phyloP scores from a whole-genome alignment of 2,329 filamentous ascomycete genomes.

The Sphaerulina vaccinii region DNA sequence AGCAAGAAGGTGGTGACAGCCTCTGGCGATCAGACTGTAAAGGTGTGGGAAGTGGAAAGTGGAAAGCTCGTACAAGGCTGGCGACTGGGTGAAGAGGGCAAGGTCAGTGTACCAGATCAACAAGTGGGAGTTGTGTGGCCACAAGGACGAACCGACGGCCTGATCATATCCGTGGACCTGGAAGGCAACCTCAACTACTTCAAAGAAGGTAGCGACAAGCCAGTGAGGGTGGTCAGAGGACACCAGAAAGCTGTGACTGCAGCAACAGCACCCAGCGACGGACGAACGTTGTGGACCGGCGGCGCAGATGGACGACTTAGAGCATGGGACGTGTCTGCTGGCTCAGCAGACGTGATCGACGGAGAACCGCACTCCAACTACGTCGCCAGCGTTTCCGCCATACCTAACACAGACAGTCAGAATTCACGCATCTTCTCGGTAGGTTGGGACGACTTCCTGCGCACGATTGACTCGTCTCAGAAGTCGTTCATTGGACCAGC shows the following conservation, averaged over 20 bases:
- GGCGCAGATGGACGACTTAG: conserved; percentile 88
- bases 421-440: conserved; percentile 70
- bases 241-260: conserved; percentile 91
- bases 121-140: conserved; percentile 95
- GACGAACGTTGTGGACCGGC: conserved; percentile 75
- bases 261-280: conserved; percentile 57
- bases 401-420: conserved; percentile 38
- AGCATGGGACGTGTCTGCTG: conserved; percentile 74
- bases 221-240: conserved; percentile 72
- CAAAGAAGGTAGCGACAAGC: conserved; percentile 66
- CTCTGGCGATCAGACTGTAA: conserved; percentile 91
- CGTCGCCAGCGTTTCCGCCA: conserved; percentile 70
- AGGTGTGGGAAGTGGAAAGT: conserved; percentile 85
- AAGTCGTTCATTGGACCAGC: conserved; percentile 72
- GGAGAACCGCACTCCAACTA: conserved; percentile 84
- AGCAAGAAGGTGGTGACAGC: conserved; percentile 85
- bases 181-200: conserved; percentile 90
- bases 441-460: conserved; percentile 90
- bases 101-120: conserved; percentile 73
- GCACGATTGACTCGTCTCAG: conserved; percentile 71
- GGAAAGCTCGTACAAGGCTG: conserved; percentile 77
- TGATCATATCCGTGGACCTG: conserved; percentile 87
- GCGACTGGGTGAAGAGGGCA: conserved; percentile 74
- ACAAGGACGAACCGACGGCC: conserved; percentile 73
- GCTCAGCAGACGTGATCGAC: conserved; percentile 68